Conservation (phyloP, 2,329 filamentous ascomycete genomes). For the Scleromitrula shiraiana region DNA sequence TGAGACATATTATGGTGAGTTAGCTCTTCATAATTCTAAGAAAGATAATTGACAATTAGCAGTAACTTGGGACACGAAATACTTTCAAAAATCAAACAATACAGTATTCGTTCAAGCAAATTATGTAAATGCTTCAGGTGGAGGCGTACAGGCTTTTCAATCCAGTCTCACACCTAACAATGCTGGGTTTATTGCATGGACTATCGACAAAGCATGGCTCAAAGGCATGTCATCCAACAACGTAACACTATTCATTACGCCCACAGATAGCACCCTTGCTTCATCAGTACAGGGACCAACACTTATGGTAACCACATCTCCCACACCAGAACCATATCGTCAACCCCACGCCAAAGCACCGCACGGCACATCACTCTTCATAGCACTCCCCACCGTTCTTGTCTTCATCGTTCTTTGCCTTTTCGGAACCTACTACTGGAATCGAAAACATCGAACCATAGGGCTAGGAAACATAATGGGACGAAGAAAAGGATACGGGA, state of each 20-base stretch:
- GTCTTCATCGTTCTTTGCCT: slow-evolving; percentile 22
- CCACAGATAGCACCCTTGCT: slow-evolving; percentile 13
- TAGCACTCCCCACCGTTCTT: slow-evolving; percentile 25
- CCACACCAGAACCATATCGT: slow-evolving; percentile 16
- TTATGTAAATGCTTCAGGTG: slow-evolving; percentile 23
- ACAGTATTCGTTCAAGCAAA: slow-evolving; percentile 24
- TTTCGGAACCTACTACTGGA: slow-evolving; percentile 20
- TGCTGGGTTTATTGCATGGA: slow-evolving; percentile 23
- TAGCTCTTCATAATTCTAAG: not conserved
- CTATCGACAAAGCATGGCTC: slow-evolving; percentile 21
- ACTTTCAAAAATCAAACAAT: slow-evolving; percentile 19
- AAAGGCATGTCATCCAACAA: slow-evolving; percentile 21
- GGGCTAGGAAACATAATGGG: slow-evolving; percentile 28
- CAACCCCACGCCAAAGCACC: slow-evolving; percentile 17
- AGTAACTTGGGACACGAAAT: slow-evolving; percentile 28
- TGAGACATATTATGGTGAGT: slow-evolving; percentile 25
- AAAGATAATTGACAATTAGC: not conserved
- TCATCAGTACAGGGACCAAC: slow-evolving; percentile 19
- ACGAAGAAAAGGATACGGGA: slow-evolving; percentile 24
- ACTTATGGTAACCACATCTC: slow-evolving; percentile 19
- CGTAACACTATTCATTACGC: slow-evolving; percentile 22
- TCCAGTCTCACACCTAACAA: slow-evolving; percentile 16
- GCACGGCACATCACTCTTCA: slow-evolving; percentile 22
- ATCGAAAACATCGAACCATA: slow-evolving; percentile 23
- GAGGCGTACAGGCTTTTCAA: slow-evolving; percentile 24